These are phyloP conservation scores for Pouteria glomerata DNA, from an alignment of 148 eudicot species.

Conservation along the genomic window DNA sequence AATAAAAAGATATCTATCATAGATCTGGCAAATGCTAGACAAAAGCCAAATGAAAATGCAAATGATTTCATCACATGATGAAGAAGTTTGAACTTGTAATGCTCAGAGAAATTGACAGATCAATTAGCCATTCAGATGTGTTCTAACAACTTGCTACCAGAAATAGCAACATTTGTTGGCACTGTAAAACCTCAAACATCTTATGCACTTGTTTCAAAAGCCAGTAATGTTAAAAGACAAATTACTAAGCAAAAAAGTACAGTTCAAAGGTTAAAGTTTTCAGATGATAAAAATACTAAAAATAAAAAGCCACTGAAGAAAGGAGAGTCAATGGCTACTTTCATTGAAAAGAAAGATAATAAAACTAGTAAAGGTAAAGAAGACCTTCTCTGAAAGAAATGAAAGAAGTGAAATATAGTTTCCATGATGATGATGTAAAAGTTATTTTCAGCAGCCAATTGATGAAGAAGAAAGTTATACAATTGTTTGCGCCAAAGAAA, in stretches of 20 bases:
- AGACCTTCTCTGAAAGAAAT: background rate
- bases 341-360: background rate
- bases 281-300: too few relatives aligned
- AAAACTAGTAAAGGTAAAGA: background rate
- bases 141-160: background rate
- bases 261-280: background rate
- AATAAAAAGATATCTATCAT: background rate
- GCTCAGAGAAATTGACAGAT: background rate
- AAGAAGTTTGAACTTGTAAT: background rate
- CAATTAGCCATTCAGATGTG: background rate
- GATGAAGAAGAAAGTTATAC: background rate
- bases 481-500: background rate
- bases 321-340: background rate
- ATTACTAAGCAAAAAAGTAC: background rate
- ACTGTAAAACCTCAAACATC: background rate
- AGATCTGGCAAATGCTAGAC: background rate
- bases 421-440: background rate
- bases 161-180: background rate
- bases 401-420: background rate
- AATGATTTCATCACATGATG: constrained; percentile 1
- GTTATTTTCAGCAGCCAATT: background rate
- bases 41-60: constrained; percentile 3
- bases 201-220: background rate
- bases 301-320: background rate
- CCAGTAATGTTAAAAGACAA: background rate